Base-by-base conservation (phyloP, 176 grass and related monocot genomes). In the Phyllostachys edulis region DNA sequence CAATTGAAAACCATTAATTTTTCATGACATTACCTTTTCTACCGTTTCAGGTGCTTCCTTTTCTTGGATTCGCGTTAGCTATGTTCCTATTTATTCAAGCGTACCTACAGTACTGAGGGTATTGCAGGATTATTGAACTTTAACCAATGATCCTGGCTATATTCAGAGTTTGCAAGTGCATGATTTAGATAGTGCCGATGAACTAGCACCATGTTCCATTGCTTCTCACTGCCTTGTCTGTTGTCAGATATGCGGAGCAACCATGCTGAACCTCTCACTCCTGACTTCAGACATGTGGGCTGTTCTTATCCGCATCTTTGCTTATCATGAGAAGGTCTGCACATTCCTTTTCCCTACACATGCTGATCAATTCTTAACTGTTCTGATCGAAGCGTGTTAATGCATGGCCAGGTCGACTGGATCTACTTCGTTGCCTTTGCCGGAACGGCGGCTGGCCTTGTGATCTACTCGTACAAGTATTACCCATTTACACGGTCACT, bases 11-110 rank as follows among this genome's bases (percentile, higher is more conserved):
- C 32, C 32, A 80, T 15, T 15, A 68, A 67, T 39, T 80, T 52
- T 62, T 5, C 18, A 5, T 39, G 0, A 11, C 32, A 76, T 83
- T 12, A 4, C 4, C 6, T 40, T 27, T 14, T 74, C 21, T 66
- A 9, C 23, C 71, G 14, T 63, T 82, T 84, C 71, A 95, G 93
- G 86, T 90, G 74, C 57, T 95, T 36, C 93, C 88, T 24, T 92
- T 92, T 78, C 5, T 95, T 42, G 90, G 90, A 60, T 95, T 91
- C 6, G 79, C 93, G 4, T 57, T 89, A 70, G 93, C 93, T 29
- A 95, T 95, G 93, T 95, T 92, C 49, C 55, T 95, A 14, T 91
- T 95, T 92, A 95, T 72, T 95, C 93, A 44, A 90, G 83, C 49
- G 93, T 95, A 21, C 90, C 90, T 3, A 88, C 73, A 23, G 79